These are phyloP conservation scores for Gastrodia elata DNA, from an alignment of 106 monocot genomes.

Conservation along the genomic window DNA sequence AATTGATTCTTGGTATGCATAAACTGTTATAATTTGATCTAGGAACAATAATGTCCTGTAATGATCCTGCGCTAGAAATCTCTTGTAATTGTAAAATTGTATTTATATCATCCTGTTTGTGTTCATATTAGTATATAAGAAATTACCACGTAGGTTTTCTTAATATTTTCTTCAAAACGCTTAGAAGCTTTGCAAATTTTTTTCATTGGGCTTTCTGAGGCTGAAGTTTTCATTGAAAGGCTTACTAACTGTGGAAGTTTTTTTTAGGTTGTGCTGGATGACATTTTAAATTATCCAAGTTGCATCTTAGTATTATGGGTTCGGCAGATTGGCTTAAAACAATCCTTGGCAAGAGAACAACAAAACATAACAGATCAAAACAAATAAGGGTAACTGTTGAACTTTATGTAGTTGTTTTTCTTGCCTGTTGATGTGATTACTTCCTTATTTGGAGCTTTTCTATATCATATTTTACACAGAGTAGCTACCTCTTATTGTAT, in stretches of 20 bases:
- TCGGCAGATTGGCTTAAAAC: conserved; percentile 78
- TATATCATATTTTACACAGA: neutral
- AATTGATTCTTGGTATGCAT: too few relatives aligned
- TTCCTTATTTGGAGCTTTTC: neutral
- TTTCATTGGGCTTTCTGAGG: neutral
- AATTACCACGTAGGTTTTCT: neutral
- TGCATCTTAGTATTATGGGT: conserved; percentile 40
- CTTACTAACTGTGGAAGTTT: neutral
- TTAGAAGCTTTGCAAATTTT: neutral
- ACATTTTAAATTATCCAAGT: neutral
- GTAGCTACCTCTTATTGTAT: neutral
- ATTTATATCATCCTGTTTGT: too few relatives aligned
- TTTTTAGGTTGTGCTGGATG: conserved; percentile 2
- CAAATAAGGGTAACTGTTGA: conserved; percentile 26
- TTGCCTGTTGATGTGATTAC: neutral
- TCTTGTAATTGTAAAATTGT: too few relatives aligned
- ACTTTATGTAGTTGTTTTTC: neutral
- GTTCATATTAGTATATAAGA: neutral
- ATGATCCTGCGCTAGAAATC: too few relatives aligned
- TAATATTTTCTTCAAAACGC: neutral
- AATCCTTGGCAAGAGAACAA: conserved; percentile 53
- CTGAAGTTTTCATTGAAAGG: neutral
- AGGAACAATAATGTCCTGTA: too few relatives aligned
- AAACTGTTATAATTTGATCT: too few relatives aligned
- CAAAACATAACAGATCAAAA: conserved; percentile 21